phyloP scores from a whole-genome alignment of 345 rosid genomes.

The Syzygium aqueum region DNA sequence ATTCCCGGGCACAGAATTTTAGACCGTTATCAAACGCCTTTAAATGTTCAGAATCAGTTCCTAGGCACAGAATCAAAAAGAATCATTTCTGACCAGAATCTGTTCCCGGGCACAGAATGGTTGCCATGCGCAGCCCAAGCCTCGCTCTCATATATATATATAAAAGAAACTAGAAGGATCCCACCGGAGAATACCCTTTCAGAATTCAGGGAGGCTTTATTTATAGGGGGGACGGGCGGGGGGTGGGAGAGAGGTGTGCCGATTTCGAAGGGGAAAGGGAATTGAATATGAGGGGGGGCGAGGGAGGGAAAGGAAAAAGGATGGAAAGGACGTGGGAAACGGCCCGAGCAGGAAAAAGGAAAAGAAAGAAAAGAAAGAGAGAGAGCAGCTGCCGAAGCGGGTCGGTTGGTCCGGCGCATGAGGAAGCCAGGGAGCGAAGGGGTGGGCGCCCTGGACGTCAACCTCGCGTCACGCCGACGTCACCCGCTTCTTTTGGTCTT shows the following conservation, averaged over 20 bases:
- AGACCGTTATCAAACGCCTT: too few species aligned
- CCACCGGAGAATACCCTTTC: not conserved
- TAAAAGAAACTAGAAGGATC: accelerated
- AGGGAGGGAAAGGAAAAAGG: not conserved
- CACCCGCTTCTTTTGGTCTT: not conserved
- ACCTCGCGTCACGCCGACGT: not conserved
- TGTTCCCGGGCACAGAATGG: too few species aligned
- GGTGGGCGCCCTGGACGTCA: not conserved
- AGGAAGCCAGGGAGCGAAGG: not conserved
- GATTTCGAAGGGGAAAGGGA: not conserved
- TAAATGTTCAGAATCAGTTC: too few species aligned
- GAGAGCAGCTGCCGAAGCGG: not conserved
- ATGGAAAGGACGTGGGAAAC: not conserved
- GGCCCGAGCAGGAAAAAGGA: not conserved
- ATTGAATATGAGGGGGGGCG: not conserved
- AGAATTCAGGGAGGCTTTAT: not conserved
- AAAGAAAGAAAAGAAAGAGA: too few species aligned
- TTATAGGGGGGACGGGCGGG: not conserved
- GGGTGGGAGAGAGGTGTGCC: not conserved
- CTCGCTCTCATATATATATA: not conserved
- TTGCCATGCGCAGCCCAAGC: too few species aligned
- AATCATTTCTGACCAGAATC: too few species aligned
- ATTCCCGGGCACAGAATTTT: too few species aligned
- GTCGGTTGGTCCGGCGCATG: not conserved
- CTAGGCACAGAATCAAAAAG: too few species aligned